Percentiles rank a stretch among this genome's conserved stretches.
Conservation (phyloP, 306 rosid genomes). For the Gastrolobium bilobum region DNA sequence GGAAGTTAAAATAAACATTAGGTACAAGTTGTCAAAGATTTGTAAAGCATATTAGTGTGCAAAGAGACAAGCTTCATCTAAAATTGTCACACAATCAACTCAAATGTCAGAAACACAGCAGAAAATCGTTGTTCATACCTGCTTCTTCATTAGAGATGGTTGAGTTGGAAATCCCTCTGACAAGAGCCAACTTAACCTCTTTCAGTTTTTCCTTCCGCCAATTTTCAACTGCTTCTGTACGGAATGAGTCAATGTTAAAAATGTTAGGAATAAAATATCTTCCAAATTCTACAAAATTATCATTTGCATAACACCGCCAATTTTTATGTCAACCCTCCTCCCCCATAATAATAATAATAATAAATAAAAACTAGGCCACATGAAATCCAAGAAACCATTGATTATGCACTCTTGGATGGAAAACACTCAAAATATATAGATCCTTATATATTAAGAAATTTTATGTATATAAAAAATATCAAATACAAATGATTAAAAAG, state of each 20-base stretch:
- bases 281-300: background rate
- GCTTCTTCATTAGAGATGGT: constrained; percentile 68
- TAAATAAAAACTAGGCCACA: background rate
- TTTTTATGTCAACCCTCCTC: background rate
- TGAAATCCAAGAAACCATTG: background rate
- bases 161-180: constrained; percentile 53
- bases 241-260: constrained; percentile 36
- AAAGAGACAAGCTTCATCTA: constrained; percentile 2
- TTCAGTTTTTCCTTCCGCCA: constrained; percentile 85
- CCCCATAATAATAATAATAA: background rate
- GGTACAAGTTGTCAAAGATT: constrained; percentile 4
- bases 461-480: background rate
- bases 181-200: constrained; percentile 58
- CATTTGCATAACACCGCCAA: constrained; percentile 8
- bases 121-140: constrained; percentile 58
- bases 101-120: constrained; percentile 11
- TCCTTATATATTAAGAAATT: background rate
- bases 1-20: constrained; percentile 40
- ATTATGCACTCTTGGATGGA: background rate
- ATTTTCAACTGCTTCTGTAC: constrained; percentile 75
- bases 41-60: constrained; percentile 13
- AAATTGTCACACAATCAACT: constrained; percentile 23
- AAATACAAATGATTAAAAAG: background rate
- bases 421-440: background rate
- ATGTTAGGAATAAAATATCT: constrained; percentile 33